A percentile compares a stretch with the other conserved stretches of the same genome.
Conservation (phyloP, 176 grass and related monocot genomes). For the Rhynchospora tenuis region DNA sequence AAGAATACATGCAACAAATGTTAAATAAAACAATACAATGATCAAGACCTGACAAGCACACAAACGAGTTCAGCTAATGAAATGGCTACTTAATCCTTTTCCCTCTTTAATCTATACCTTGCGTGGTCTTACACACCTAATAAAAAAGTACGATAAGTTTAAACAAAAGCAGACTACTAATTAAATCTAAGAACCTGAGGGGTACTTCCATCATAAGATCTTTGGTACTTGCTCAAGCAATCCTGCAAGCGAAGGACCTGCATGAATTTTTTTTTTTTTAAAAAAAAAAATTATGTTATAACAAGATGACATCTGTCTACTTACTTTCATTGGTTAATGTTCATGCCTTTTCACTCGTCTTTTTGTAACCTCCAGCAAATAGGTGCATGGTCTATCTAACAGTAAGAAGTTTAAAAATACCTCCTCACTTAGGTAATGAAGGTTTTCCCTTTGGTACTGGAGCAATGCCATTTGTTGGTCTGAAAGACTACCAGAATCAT, state of each 20-base stretch:
- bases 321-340: not conserved
- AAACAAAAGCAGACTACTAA: not conserved
- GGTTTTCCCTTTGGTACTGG: slow-evolving; percentile 97
- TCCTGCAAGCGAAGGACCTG: slow-evolving; percentile 96
- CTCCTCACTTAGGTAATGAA: slow-evolving; percentile 98
- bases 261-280: slow-evolving; percentile 19
- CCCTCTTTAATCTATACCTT: too few species aligned
- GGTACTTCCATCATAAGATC: slow-evolving; percentile 74
- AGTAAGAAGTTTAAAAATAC: slow-evolving; percentile 29
- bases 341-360: not conserved
- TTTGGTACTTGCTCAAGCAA: slow-evolving; percentile 95
- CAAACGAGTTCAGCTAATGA: not conserved
- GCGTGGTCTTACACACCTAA: not conserved
- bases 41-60: not conserved
- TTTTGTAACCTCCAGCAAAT: not conserved
- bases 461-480: slow-evolving; percentile 97
- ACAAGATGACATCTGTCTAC: not conserved
- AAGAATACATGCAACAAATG: too few species aligned
- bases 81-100: not conserved
- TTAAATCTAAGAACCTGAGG: slow-evolving; percentile 51
- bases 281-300: not conserved
- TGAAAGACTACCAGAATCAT: slow-evolving; percentile 72
- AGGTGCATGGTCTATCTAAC: not conserved
- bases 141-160: not conserved
- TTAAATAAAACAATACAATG: not conserved